Evolutionary conservation across 2,329 filamentous ascomycete species (phyloP), one percentile per base, ranked within the genome.

Genomic region (Pseudonectria foliicola): DNA sequence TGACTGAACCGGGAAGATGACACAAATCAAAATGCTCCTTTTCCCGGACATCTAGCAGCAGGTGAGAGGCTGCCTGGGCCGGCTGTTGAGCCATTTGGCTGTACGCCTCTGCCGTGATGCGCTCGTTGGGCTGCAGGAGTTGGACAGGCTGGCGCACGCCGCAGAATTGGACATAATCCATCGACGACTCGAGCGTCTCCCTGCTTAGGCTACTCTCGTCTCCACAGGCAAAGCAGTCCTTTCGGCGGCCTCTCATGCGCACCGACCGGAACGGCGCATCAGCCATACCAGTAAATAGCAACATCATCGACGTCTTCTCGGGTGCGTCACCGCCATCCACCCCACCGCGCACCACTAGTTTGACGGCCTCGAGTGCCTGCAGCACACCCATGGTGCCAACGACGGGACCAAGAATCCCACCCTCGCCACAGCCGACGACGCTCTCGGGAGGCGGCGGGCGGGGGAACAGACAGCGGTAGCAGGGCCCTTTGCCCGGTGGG

Each of bases 391-490:
- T 95, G 1, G 80, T 73, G 0, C 92, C 92, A 0, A 98, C 92
- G 0, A 95, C 88, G 0, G 92, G 89, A 0, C 92, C 92, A 2
- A 98, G 53, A 7, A 98, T 88, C 0, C 92, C 92, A 8, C 89
- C 90, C 56, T 98, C 92, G 27, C 89, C 87, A 53, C 92, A 98
- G 40, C 82, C 87, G 2, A 86, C 71, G 1, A 95, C 82, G 37
- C 77, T 87, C 27, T 85, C 84, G 1, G 85, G 76, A 0, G 90
- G 88, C 0, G 92, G 89, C 0, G 92, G 89, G 25, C 74, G 82
- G 0, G 88, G 89, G 49, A 95, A 98, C 10, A 96, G 75, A 54
- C 92, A 98, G 27, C 92, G 75, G 61, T 98, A 98, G 60, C 92
- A 98, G 0, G 90, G 89, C 0, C 88, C 85, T 6, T 40, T 38